Percentiles rank a stretch among this genome's conserved stretches.
phyloP scores from a whole-genome alignment of 169 alveolate species.

The Hepatocystis sp. region DNA sequence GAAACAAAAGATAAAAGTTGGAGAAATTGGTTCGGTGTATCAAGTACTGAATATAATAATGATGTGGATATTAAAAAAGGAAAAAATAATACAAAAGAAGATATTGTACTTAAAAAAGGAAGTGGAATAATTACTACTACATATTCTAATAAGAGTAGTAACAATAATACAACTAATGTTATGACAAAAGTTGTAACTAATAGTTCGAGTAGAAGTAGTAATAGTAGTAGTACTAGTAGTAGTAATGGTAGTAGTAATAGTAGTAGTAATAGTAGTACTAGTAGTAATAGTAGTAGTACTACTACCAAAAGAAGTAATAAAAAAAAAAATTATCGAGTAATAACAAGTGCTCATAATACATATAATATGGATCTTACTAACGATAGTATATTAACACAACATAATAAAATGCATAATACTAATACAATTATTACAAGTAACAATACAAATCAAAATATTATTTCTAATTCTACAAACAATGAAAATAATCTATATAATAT shows the following conservation, averaged over 20 bases:
- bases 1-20: conserved; percentile 69
- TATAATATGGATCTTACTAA: too few relatives aligned
- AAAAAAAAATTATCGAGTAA: too few relatives aligned
- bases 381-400: too few relatives aligned
- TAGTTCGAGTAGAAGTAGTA: background rate
- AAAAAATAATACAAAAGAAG: conserved; percentile 15
- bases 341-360: too few relatives aligned
- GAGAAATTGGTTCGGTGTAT: conserved; percentile 76
- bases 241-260: background rate
- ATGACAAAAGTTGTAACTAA: background rate
- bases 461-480: too few relatives aligned
- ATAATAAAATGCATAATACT: too few relatives aligned
- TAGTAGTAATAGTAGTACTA: background rate
- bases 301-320: too few relatives aligned
- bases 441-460: too few relatives aligned
- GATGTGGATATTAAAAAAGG: conserved; percentile 1
- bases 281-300: too few relatives aligned
- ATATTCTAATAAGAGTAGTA: background rate
- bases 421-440: too few relatives aligned
- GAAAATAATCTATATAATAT: too few relatives aligned
- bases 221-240: background rate
- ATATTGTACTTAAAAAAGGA: conserved; percentile 2
- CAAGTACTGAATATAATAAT: conserved; percentile 53
- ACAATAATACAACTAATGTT: background rate
- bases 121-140: too few relatives aligned